Evolutionary conservation across 768 basidiomycete genomes (phyloP), one percentile per base, ranked within the genome.

Genomic region (Amanita jacksonii): DNA sequence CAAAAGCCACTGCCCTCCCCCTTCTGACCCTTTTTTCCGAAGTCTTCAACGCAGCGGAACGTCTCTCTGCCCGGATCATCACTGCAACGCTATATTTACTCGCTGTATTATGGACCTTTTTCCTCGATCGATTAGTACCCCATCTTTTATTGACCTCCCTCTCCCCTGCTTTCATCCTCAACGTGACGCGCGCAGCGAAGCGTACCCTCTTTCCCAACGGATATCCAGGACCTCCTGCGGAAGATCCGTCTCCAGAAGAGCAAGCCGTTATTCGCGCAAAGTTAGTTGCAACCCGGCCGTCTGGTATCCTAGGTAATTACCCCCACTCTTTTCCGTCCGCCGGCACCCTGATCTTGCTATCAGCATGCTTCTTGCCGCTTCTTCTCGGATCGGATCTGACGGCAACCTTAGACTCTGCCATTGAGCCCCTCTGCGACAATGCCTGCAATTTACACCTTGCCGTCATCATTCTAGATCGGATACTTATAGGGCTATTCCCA

Each of bases 201-300:
- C 71, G 71, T 7, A 73, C 81, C 6, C 68, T 98, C 20, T 98
- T 94, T 57, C 93, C 94, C 3, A 79, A 80, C 49, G 93, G 94
- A 10, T 89, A 88, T 62, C 91, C 90, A 1, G 85, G 74, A 0
- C 77, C 80, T 0, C 61, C 79, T 1, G 78, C 83, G 1, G 65
- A 73, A 1, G 86, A 88, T 34, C 93, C 92, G 13, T 78, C 81
- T 0, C 65, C 66, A 1, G 86, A 86, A 51, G 90, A 93, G 59
- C 84, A 88, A 51, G 64, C 66, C 1, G 70, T 65, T 25, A 65
- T 89, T 38, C 72, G 76, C 23, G 65, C 67, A 9, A 59, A 57
- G 20, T 59, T 74, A 22, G 47, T 67, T 16, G 57, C 59, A 1
- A 70, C 65, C 64, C 61, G 59, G 53, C 62, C 62, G 5, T 55